Percentiles rank a stretch among this genome's conserved stretches.
These are phyloP conservation scores for Flueggea neowawraea DNA, from an alignment of 441 rosid genomes.

Conservation along the genomic window DNA sequence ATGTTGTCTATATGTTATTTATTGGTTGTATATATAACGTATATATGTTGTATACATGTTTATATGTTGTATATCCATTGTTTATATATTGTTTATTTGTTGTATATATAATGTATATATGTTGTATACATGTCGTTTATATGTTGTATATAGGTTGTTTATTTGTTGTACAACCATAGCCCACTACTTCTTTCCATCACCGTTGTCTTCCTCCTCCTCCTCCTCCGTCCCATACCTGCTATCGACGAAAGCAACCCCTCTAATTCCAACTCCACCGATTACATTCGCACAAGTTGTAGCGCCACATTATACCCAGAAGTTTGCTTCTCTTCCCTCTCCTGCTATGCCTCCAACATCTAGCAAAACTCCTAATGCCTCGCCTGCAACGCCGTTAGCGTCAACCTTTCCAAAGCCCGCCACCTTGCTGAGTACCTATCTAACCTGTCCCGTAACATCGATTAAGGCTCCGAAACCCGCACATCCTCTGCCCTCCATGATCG, in stretches of 20 bases:
- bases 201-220: slow-evolving; percentile 19
- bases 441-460: slow-evolving; percentile 57
- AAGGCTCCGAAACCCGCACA: slow-evolving; percentile 47
- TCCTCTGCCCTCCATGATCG: slow-evolving; percentile 76
- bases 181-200: slow-evolving; percentile 15
- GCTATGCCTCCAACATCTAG: slow-evolving; percentile 52
- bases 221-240: slow-evolving; percentile 21
- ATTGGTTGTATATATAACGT: no score
- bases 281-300: slow-evolving; percentile 72
- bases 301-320: slow-evolving; percentile 75
- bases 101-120: no score
- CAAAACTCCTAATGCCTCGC: slow-evolving; percentile 61
- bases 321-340: slow-evolving; percentile 59
- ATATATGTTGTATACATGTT: no score
- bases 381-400: slow-evolving; percentile 53
- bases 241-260: slow-evolving; percentile 14
- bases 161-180: no score
- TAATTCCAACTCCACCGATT: no score
- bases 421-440: slow-evolving; percentile 49
- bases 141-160: no score
- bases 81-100: no score
- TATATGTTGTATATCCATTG: no score
- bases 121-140: no score
- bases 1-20: no score
- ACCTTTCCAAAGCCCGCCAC: slow-evolving; percentile 44